Base-by-base conservation (phyloP, 208 protist species). In the Angomonas deanei region DNA sequence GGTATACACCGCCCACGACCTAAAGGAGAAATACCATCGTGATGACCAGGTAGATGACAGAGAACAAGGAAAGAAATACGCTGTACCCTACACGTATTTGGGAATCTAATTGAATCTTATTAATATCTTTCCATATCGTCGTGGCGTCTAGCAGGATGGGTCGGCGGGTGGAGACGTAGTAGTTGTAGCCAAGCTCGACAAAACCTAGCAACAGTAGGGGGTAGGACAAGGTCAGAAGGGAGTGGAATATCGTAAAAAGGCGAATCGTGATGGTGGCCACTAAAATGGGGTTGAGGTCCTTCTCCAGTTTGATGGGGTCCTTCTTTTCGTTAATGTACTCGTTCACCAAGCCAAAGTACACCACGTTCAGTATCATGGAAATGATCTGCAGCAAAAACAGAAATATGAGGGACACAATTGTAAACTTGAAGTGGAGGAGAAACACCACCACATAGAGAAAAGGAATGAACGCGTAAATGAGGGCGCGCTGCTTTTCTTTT, bases 121-220 rank as follows among this genome's bases (percentile, higher is more conserved):
- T 66, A n/a, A 86, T 48, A 24, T 84, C 72, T 34, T 82, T 88
- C 81, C 82, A 92, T 28, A 85, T 59, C 0, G 78, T 85, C 5
- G 85, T 87, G 8, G 75, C 76, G 52, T 92, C 85, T 10, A 92
- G 65, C 23, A 88, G 56, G 1, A 92, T 63, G 5, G 74, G 72
- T 3, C 68, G 66, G 11, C 61, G 69, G n/a, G 64, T 39, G 31
- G 69, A 58, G 5, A 83, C 71, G 26, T 72, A 73, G 15, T 82
- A 62, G 56, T 87, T 69, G 72, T 92, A 88, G 6, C 36, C 61
- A 2, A 87, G n/a, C 70, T 92, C 85, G 2, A 88, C 1, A 1
- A 70, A 19, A 15, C 74, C 58, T 13, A 66, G 19, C n/a, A 82
- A 27, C 26, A 74, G 28, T 26, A 87, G 39, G 17, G 66, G 28